phyloP scores from a whole-genome alignment of 345 rosid species.

The Tarenaya hassleriana region DNA sequence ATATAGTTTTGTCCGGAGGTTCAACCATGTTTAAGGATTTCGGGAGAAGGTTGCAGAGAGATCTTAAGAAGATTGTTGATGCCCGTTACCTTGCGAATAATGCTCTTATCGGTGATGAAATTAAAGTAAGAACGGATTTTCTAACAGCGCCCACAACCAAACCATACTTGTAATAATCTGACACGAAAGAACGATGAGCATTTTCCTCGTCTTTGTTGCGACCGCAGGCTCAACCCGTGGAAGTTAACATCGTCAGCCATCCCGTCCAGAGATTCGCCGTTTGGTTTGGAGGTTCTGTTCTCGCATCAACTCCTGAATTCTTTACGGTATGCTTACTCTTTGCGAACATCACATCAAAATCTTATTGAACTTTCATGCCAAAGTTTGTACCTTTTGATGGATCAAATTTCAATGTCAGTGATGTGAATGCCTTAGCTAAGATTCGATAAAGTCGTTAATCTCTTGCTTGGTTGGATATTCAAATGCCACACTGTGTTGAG shows the following conservation, averaged over 20 bases:
- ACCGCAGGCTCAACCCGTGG: conserved; percentile 77
- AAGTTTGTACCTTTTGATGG: too few relatives aligned
- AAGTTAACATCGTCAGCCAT: conserved; percentile 93
- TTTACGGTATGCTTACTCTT: conserved; percentile 40
- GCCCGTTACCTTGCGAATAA: conserved; percentile 77
- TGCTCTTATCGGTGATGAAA: conserved; percentile 66
- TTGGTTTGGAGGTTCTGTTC: conserved; percentile 99
- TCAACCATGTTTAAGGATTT: conserved; percentile 99
- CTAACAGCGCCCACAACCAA: background rate
- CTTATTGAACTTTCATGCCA: too few relatives aligned
- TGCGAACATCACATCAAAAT: too few relatives aligned
- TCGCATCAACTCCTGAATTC: conserved; percentile 97
- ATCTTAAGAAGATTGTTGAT: conserved; percentile 92
- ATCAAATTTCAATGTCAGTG: too few relatives aligned
- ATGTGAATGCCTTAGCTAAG: too few relatives aligned
- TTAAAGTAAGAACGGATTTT: conserved; percentile 43
- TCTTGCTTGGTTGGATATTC: too few relatives aligned
- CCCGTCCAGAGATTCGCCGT: conserved; percentile 95
- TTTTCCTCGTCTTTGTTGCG: background rate
- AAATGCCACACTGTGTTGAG: too few relatives aligned
- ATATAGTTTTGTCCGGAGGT: conserved; percentile 94
- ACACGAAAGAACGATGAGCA: too few relatives aligned
- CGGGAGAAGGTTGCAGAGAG: conserved; percentile 93
- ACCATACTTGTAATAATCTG: background rate
- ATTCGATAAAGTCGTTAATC: too few relatives aligned